A percentile compares a stretch with the other conserved stretches of the same genome.
Conservation (phyloP, 805 yeast species). For the Zygosaccharomyces bailii region DNA sequence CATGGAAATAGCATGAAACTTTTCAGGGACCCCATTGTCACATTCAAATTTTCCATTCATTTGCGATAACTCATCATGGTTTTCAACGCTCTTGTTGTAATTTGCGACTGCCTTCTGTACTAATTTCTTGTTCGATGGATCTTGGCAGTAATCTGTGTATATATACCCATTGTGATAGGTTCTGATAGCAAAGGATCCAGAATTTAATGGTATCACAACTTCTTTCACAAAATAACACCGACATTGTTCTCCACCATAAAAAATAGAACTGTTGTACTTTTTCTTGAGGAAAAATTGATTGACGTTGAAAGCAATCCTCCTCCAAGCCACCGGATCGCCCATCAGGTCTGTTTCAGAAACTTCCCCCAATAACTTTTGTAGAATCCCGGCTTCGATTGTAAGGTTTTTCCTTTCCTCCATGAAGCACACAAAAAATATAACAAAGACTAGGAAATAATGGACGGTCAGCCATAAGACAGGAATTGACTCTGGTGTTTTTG, state of each 20-base stretch:
- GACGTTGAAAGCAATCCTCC: not conserved
- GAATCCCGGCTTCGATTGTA: not conserved
- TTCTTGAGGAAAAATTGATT: not conserved
- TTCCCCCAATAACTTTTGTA: constrained; percentile 1
- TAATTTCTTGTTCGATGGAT: not conserved
- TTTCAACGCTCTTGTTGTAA: constrained; percentile 1
- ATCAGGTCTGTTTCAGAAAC: not conserved
- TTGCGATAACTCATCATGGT: not conserved
- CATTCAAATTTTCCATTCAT: not conserved
- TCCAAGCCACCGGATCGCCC: not conserved
- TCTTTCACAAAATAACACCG: not conserved
- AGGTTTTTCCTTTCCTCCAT: constrained; percentile 1
- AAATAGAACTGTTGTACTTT: not conserved
- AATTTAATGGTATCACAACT: not conserved
- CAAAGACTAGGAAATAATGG: not conserved
- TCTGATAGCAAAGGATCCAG: not conserved
- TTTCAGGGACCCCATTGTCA: not conserved
- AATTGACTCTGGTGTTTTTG: not conserved
- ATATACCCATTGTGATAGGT: not conserved
- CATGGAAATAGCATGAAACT: not conserved
- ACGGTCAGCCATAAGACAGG: not conserved
- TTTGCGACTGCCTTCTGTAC: not conserved
- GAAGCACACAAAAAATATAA: not conserved
- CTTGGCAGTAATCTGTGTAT: not conserved
- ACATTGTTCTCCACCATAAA: not conserved